phyloP scores from a whole-genome alignment of 2,329 filamentous ascomycete species.

The Fusarium newnesense region DNA sequence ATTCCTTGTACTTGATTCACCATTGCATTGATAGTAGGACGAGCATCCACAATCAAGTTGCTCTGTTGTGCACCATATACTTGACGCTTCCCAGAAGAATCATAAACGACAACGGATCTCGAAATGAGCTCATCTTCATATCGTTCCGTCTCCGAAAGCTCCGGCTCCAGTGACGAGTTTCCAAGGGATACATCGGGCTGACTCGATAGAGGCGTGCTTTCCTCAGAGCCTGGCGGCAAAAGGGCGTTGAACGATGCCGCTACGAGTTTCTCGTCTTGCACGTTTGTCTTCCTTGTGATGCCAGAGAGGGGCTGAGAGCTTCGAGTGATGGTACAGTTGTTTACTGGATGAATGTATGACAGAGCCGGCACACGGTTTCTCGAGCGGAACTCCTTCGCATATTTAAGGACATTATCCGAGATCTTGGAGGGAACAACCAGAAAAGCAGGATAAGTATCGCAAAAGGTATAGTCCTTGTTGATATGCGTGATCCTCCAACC shows the following conservation, averaged over 20 bases:
- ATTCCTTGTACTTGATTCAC: constrained; percentile 94
- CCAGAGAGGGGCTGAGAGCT: constrained; percentile 93
- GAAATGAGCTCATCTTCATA: constrained; percentile 75
- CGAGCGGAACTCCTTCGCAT: constrained; percentile 89
- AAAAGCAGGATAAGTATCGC: constrained; percentile 88
- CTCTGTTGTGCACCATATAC: constrained; percentile 93
- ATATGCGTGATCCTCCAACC: constrained; percentile 92
- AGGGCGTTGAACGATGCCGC: constrained; percentile 81
- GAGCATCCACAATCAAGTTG: constrained; percentile 95
- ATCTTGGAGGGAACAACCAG: constrained; percentile 88
- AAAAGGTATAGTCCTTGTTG: constrained; percentile 90
- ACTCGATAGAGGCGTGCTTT: constrained; percentile 54
- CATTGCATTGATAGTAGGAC: constrained; percentile 92
- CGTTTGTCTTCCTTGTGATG: constrained; percentile 86
- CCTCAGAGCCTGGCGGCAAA: constrained; percentile 48
- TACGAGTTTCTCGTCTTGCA: constrained; percentile 94
- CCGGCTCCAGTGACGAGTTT: constrained; percentile 53
- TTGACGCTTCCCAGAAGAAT: constrained; percentile 69
- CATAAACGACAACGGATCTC: constrained; percentile 54
- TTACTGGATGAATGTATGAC: constrained; percentile 94
- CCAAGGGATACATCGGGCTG: constrained; percentile 59
- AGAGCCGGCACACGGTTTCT: constrained; percentile 87
- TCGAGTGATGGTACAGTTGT: constrained; percentile 95
- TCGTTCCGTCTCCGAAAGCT: constrained; percentile 71
- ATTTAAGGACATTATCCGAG: constrained; percentile 97